Base-by-base conservation (phyloP, 192 early-diverging fungal genomes). In the Umbelopsis sp. region DNA sequence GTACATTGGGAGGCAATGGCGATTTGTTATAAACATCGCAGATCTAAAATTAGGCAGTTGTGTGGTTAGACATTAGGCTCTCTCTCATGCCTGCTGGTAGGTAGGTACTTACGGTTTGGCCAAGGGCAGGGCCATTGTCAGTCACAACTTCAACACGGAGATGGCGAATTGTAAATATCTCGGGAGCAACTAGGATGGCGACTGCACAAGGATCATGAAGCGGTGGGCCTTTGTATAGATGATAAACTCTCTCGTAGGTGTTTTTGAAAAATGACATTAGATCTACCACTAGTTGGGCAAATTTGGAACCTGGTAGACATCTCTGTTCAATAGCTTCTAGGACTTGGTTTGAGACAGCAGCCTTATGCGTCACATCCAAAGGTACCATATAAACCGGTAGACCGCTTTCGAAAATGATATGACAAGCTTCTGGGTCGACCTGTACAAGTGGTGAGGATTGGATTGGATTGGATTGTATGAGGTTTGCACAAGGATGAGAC, bases 161-260 rank as follows among this genome's bases (percentile, higher is more conserved):
- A 1, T 50, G 45, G 0, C 47, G 62, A 32, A 73, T 45, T 9
- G 45, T 67, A 36, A 73, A 73, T 16, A 73, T 47, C n/a, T 53
- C 52, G 17, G 72, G 72, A 34, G 45, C 62, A 26, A 66, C 26
- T 1, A 73, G 21, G 47, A 45, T 45, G n/a, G 72, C 72, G 20
- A 73, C 31, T 16, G 72, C 65, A 26, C 72, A 73, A 5, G 72
- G 72, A 16, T 73, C 72, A 32, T 73, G 72, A 6, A 73, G 65
- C 1, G 72, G 72, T 16, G 72, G 72, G 7, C 65, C 65, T 4
- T 66, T 22, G 45, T 65, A 32, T 31, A 76, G 50, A n/a, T 36
- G 43, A 41, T 52, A 73, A 0, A 67, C 72, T 14, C 45, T 45
- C 34, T 73, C 52, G 29, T 73, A 73, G 45, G 62, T 45, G 21